Conservation (phyloP, 2,329 filamentous ascomycete genomes). For the Ciborinia camelliae region DNA sequence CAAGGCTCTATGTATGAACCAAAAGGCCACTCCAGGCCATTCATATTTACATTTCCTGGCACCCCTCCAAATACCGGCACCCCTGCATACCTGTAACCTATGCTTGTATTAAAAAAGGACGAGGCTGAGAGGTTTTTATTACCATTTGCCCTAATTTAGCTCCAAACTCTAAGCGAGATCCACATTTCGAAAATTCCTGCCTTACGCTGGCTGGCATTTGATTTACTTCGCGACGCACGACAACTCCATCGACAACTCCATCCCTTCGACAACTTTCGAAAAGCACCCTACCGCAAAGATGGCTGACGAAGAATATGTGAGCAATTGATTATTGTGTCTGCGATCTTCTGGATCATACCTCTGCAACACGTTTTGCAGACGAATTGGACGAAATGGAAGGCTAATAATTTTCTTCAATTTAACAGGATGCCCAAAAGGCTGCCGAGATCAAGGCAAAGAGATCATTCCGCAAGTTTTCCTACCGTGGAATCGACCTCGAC, state of each 20-base stretch:
- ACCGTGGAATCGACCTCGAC: slow-evolving; percentile 99
- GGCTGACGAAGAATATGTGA: slow-evolving; percentile 75
- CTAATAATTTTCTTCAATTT: slow-evolving; percentile 37
- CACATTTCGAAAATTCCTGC: background rate
- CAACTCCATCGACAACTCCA: slow-evolving; percentile 26
- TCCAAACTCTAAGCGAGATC: slow-evolving; percentile 15
- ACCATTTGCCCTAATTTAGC: slow-evolving; percentile 16
- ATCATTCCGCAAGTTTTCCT: slow-evolving; percentile 99
- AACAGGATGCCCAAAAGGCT: slow-evolving; percentile 92
- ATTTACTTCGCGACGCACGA: slow-evolving; percentile 2
- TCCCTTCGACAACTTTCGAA: slow-evolving; percentile 35
- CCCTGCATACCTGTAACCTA: background rate
- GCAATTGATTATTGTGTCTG: slow-evolving; percentile 34
- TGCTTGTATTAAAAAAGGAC: background rate
- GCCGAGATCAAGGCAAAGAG: slow-evolving; percentile 99
- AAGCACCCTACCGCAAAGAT: slow-evolving; percentile 55
- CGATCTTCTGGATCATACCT: background rate
- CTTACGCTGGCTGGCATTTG: slow-evolving; percentile 2
- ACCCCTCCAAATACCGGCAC: background rate
- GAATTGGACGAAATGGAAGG: slow-evolving; percentile 15
- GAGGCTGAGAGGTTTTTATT: slow-evolving; percentile 9
- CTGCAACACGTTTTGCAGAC: background rate
- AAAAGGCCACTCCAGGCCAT: background rate
- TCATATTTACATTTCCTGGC: background rate
- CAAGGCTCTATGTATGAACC: no score